Evolutionary conservation across 2,329 filamentous ascomycete genomes (phyloP).

Genomic region (Microsporum audouinii): DNA sequence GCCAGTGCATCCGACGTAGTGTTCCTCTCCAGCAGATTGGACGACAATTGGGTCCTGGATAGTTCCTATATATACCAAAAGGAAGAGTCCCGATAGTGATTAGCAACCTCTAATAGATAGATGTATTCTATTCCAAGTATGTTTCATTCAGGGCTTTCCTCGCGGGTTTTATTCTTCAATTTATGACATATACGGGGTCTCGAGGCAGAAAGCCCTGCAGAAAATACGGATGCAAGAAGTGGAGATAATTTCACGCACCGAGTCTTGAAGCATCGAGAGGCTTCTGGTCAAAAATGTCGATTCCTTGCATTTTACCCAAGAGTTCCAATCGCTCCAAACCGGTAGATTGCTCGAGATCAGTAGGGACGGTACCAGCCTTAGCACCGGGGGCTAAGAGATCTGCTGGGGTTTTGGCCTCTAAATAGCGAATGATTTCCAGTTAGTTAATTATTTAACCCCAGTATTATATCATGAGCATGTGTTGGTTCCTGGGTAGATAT

Average conservation of each 20-base stretch:
- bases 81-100: background rate
- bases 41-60: slow-evolving; percentile 82
- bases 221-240: background rate
- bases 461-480: background rate
- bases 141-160: background rate
- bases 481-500: background rate
- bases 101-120: background rate
- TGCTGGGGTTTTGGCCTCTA: slow-evolving; percentile 71
- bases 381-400: slow-evolving; percentile 82
- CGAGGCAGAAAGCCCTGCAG: background rate
- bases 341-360: slow-evolving; percentile 89
- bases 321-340: slow-evolving; percentile 98
- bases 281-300: slow-evolving; percentile 97
- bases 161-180: background rate
- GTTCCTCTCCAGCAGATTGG: slow-evolving; percentile 86
- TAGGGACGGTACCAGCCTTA: slow-evolving; percentile 69
- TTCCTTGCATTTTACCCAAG: slow-evolving; percentile 96
- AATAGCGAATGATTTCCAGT: background rate
- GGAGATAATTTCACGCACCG: slow-evolving; percentile 44
- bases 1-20: slow-evolving; percentile 93
- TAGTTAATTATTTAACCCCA: background rate
- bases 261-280: slow-evolving; percentile 82
- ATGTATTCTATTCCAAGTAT: background rate
- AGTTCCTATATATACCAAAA: slow-evolving; percentile 49
- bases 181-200: background rate